These are phyloP conservation scores for Arthrocladium fulminans DNA, from an alignment of 2,329 filamentous ascomycete species.

Conservation along the genomic window DNA sequence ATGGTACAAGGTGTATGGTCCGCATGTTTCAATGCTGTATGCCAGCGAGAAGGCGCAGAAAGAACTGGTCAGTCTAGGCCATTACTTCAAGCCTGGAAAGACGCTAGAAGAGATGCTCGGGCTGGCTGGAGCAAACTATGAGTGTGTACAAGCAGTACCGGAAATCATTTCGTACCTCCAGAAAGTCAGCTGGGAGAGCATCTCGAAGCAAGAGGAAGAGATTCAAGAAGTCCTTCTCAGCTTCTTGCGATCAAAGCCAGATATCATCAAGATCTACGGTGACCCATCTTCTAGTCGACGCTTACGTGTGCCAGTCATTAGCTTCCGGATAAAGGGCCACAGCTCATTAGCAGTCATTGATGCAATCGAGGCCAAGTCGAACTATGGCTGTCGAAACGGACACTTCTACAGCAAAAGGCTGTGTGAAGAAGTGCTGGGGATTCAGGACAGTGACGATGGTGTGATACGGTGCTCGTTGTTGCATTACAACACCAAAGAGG, in stretches of 20 bases:
- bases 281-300: constrained; percentile 40
- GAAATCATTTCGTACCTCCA: constrained; percentile 53
- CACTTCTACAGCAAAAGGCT: constrained; percentile 60
- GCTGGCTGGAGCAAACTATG: constrained; percentile 61
- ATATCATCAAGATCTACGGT: constrained; percentile 52
- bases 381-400: constrained; percentile 58
- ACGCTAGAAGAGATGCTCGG: constrained; percentile 60
- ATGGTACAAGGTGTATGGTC: constrained; percentile 78
- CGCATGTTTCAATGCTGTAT: constrained; percentile 64
- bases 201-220: constrained; percentile 51
- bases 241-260: constrained; percentile 44
- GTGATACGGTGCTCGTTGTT: constrained; percentile 62
- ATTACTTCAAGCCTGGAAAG: constrained; percentile 56
- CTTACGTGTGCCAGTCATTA: constrained; percentile 56
- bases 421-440: constrained; percentile 48
- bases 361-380: constrained; percentile 49
- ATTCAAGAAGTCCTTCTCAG: constrained; percentile 52
- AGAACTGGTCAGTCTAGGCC: constrained; percentile 49
- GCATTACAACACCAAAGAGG: constrained; percentile 56
- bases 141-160: constrained; percentile 56
- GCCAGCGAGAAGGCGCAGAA: constrained; percentile 49
- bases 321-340: constrained; percentile 53
- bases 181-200: constrained; percentile 40
- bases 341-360: constrained; percentile 47
- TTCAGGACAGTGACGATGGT: constrained; percentile 49